phyloP scores from a whole-genome alignment of 148 eudicot species.

The Dysphania ambrosioides region DNA sequence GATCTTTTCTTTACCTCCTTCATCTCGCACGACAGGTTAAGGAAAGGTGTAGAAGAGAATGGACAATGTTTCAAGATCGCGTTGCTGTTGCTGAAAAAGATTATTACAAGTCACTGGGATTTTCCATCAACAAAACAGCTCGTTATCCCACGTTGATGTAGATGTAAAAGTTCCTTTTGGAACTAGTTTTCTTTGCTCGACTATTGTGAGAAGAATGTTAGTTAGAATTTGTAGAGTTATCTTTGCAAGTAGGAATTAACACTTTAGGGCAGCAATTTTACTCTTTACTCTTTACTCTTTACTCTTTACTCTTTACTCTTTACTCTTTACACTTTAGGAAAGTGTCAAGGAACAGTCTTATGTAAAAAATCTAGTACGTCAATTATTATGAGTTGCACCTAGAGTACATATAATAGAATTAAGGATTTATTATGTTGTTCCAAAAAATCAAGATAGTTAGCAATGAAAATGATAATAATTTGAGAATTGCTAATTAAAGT shows the following conservation, averaged over 20 bases:
- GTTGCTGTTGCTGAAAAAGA: slow-evolving; percentile 54
- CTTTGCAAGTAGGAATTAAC: background rate
- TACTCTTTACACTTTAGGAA: no score
- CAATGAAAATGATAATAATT: no score
- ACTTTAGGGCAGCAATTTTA: background rate
- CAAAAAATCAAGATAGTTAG: no score
- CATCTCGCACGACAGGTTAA: slow-evolving; percentile 28
- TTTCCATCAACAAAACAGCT: slow-evolving; percentile 21
- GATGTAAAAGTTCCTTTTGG: background rate
- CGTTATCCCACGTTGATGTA: slow-evolving; percentile 30
- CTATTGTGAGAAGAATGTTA: background rate
- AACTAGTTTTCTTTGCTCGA: background rate
- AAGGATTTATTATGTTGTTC: no score
- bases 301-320: no score
- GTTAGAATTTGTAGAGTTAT: background rate
- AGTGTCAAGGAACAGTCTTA: no score
- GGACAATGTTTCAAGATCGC: slow-evolving; percentile 74
- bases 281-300: no score
- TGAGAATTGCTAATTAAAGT: no score
- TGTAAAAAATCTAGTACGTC: no score
- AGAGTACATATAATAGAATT: no score
- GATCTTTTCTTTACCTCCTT: slow-evolving; percentile 1
- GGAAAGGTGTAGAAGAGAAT: slow-evolving; percentile 73
- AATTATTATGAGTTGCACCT: no score
- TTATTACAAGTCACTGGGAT: slow-evolving; percentile 51